These are phyloP conservation scores for Diatrype stigma DNA, from an alignment of 2,329 filamentous ascomycete species.

Conservation along the genomic window DNA sequence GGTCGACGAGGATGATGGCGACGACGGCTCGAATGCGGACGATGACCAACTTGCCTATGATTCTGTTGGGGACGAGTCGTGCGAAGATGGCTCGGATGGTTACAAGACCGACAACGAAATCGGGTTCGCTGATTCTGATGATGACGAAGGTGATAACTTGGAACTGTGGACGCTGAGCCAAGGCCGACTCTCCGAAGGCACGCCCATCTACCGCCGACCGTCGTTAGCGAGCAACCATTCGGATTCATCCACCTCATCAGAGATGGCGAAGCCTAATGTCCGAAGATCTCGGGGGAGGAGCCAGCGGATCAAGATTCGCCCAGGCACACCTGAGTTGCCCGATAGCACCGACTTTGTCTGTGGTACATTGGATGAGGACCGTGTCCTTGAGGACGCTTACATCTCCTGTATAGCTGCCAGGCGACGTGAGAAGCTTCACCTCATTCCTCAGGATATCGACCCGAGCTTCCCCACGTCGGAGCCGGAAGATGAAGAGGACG, in stretches of 20 bases:
- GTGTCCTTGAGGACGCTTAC: constrained; percentile 90
- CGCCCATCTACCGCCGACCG: constrained; percentile 35
- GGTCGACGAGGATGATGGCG: constrained; percentile 46
- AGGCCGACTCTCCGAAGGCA: constrained; percentile 33
- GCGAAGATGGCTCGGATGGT: constrained; percentile 55
- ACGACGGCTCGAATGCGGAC: constrained; percentile 48
- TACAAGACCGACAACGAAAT: constrained; percentile 73
- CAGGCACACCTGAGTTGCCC: constrained; percentile 75
- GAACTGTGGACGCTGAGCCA: constrained; percentile 51
- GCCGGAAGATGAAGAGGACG: constrained; percentile 78
- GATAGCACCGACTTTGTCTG: constrained; percentile 99
- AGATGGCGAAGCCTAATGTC: constrained; percentile 28
- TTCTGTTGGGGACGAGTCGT: constrained; percentile 47
- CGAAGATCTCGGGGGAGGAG: constrained; percentile 28
- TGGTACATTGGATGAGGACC: constrained; percentile 92
- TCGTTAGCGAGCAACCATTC: constrained; percentile 46
- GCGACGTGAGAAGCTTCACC: constrained; percentile 73
- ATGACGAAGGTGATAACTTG: constrained; percentile 66
- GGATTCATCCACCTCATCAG: constrained; percentile 57
- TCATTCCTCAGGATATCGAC: constrained; percentile 94
- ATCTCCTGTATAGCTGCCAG: constrained; percentile 78
- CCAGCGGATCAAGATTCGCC: constrained; percentile 53
- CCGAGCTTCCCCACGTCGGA: constrained; percentile 96
- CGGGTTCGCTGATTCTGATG: constrained; percentile 65
- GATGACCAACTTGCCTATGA: constrained; percentile 62